Conservation (phyloP, 2,329 filamentous ascomycete genomes). For the Sporothrix protearum region DNA sequence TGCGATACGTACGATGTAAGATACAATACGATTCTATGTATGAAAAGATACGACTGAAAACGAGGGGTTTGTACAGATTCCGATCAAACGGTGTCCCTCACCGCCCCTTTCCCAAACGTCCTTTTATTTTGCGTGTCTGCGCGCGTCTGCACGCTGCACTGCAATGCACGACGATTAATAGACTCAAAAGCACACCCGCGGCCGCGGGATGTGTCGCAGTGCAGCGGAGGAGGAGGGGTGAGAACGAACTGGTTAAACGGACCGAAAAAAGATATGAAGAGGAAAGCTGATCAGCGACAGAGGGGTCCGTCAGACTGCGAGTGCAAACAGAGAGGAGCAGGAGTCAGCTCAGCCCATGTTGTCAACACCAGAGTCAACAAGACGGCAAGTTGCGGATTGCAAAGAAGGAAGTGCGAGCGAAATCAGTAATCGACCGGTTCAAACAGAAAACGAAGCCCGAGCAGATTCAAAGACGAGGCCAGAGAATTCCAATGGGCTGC, state of each 20-base stretch:
- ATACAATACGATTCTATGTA: neutral
- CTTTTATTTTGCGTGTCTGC: neutral
- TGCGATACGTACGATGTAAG: neutral
- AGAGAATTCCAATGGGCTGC: neutral
- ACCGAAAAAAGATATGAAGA: neutral
- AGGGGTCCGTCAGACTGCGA: neutral
- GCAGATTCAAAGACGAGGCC: neutral
- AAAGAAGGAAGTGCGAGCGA: too few species aligned
- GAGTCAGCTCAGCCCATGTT: neutral
- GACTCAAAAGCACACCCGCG: neutral
- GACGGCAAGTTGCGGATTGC: too few species aligned
- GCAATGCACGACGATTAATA: neutral
- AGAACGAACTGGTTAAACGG: neutral
- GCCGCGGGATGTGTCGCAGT: constrained; percentile 13
- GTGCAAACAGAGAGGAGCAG: neutral
- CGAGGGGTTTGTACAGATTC: neutral
- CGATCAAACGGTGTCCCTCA: constrained; percentile 5
- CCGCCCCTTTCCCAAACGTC: constrained; percentile 6
- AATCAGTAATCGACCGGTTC: neutral
- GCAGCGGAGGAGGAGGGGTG: neutral
- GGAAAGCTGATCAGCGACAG: neutral
- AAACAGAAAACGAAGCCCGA: neutral
- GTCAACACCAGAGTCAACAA: neutral
- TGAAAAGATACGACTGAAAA: neutral
- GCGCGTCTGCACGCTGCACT: neutral